phyloP scores from a whole-genome alignment of 2,329 filamentous ascomycete species.

The Trichoderma afroharzianum region DNA sequence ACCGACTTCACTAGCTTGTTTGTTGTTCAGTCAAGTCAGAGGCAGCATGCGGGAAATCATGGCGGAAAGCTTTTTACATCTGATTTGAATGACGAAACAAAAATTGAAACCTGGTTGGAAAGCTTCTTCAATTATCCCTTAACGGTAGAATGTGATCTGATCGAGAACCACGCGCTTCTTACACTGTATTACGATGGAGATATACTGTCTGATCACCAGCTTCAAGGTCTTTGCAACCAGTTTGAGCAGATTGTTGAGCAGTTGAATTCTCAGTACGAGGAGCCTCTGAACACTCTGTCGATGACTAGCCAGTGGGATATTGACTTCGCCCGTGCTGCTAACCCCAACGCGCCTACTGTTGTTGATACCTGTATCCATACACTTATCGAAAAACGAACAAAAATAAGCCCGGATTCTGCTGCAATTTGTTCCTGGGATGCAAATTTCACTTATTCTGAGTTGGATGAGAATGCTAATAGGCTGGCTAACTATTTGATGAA shows the following conservation, averaged over 20 bases:
- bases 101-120: not conserved
- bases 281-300: not conserved
- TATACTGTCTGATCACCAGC: not conserved
- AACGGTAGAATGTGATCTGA: not conserved
- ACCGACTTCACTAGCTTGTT: constrained; percentile 29
- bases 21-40: constrained; percentile 24
- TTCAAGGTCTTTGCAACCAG: not conserved
- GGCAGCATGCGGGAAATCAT: not conserved
- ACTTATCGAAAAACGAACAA: constrained; percentile 2
- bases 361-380: constrained; percentile 13
- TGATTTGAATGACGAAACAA: constrained; percentile 12
- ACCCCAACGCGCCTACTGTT: not conserved
- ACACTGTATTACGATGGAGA: not conserved
- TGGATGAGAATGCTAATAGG: constrained; percentile 14
- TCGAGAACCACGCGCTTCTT: not conserved
- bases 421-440: constrained; percentile 23
- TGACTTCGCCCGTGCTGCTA: not conserved
- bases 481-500: not conserved
- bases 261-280: not conserved
- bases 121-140: constrained; percentile 11
- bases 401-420: not conserved
- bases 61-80: constrained; percentile 19
- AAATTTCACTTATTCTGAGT: constrained; percentile 18
- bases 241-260: not conserved
- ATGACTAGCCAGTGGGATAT: not conserved